Conservation (phyloP, 2,329 filamentous ascomycete species). For the Alternaria infectoria region DNA sequence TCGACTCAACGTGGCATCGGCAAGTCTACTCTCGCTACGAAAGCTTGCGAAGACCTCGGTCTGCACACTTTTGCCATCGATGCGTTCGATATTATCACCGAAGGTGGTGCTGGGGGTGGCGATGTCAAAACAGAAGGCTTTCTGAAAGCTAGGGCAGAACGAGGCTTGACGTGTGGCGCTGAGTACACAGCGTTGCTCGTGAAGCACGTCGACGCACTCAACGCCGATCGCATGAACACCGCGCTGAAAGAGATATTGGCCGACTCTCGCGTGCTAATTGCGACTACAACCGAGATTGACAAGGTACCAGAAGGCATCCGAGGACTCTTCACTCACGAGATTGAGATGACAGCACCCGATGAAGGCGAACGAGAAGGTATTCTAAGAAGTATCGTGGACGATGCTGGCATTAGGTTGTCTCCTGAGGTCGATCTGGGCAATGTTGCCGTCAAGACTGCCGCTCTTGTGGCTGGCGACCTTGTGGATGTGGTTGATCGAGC, state of each 20-base stretch:
- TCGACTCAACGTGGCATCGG: slow-evolving; percentile 94
- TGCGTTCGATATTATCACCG: slow-evolving; percentile 92
- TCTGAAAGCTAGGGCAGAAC: slow-evolving; percentile 83
- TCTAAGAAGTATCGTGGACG: slow-evolving; percentile 76
- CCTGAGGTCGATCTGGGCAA: slow-evolving; percentile 82
- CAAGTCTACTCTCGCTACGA: slow-evolving; percentile 78
- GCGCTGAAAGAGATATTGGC: slow-evolving; percentile 83
- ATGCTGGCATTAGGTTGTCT: slow-evolving; percentile 77
- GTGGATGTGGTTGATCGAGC: slow-evolving; percentile 94
- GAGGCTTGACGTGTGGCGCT: slow-evolving; percentile 85
- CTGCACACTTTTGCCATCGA: slow-evolving; percentile 89
- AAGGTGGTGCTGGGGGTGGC: slow-evolving; percentile 82
- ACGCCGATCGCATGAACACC: slow-evolving; percentile 85
- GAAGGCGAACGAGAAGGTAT: slow-evolving; percentile 92
- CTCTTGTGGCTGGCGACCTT: slow-evolving; percentile 90
- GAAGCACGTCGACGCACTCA: slow-evolving; percentile 87
- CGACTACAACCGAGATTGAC: slow-evolving; percentile 93
- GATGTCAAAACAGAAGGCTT: slow-evolving; percentile 96
- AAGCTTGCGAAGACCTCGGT: slow-evolving; percentile 86
- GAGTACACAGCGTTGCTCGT: slow-evolving; percentile 85
- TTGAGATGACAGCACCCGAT: slow-evolving; percentile 91
- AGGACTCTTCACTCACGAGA: slow-evolving; percentile 91
- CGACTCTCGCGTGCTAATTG: slow-evolving; percentile 83
- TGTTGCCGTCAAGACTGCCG: slow-evolving; percentile 93
- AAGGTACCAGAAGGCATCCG: slow-evolving; percentile 90